Base-by-base conservation (phyloP, 257 asterid species). In the Przewalskia tangutica region DNA sequence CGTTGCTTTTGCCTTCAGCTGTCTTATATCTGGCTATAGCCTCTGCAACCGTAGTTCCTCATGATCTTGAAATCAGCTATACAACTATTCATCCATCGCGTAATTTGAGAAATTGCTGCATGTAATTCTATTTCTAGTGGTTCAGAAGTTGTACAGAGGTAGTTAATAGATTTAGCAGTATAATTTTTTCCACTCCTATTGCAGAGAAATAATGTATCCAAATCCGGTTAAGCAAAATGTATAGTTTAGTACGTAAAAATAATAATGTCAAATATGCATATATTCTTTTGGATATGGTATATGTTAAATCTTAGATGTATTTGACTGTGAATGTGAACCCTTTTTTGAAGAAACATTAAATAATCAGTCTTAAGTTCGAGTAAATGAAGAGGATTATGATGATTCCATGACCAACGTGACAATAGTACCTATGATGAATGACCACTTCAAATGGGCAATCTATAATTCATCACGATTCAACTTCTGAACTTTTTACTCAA, bases 11-110 rank as follows among this genome's bases (percentile, higher is more conserved):
- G 97, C 98, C 58, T 70, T 87, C 66, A 93, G 93, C 88, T 88
- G 97, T 53, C 91, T 93, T 64, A 73, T 91, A 50, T 92, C 97
- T 18, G 98, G 97, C 82, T 90, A 91, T 87, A 85, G 79, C 88
- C 95, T 95, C 85, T 92, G 92, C 88, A 86, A 82, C 84, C 88
- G 76, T 42, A 88, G 85, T 32, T 67, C 88, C 42, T 63, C 85
- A 53, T 92, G 89, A 87, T 84, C 75, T 51, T 50, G 79, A 23
- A 73, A 48, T 73, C 62, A 13, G 23, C 50, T 50, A 27, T 27
- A 7, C 77, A 79, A 60, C 46, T 27, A 23, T 17, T 77, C n/a
- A 42, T 27, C 32, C 32, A 27, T n/a, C 79, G 27, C 3, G 9
- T 58, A 53, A 20, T 38, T 27, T 32, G 34, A 18, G 62, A 79